Base-by-base conservation (phyloP, 495 filamentous ascomycete species). In the Penicillium manginii region DNA sequence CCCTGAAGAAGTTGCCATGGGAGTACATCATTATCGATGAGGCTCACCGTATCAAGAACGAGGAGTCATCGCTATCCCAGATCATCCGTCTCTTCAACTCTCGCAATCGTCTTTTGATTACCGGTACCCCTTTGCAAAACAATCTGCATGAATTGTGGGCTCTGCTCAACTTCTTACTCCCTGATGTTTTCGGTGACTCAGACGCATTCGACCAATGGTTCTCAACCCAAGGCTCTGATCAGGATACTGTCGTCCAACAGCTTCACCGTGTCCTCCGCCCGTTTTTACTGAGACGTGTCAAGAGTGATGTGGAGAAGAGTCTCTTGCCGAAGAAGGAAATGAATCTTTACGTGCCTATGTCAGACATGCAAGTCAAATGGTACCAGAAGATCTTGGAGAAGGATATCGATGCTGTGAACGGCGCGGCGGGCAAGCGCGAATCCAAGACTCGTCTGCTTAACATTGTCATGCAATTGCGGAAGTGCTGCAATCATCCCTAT, bases 21-120 rank as follows among this genome's bases (percentile, higher is more conserved):
- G 94, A 99, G 71, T 99, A 99, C 71, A 98, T 99, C 73, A 97
- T 99, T 71, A 96, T 99, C 54, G 96, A 99, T 67, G 96, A 99
- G 63, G 96, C 96, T 4, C 96, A 99, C 71, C 91, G 96, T 19
- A 98, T 99, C 79, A 99, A 99, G 77, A 99, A 99, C 73, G 96
- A 99, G 72, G 91, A 97, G 72, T 99, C 96, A 0, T 96, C 96
- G 2, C 81, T 99, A 4, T 92, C 96, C 2, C 94, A 99, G 64
- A 96, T 98, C 55, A 97, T 99, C 59, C 91, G 96, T 56, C 77
- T 98, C 29, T 98, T 99, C 81, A 92, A 93, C 75, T 99, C 96
- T 8, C 83, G 96, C 62, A 98, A 98, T 68, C 88, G 96, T 21
- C 82, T 99, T 31, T 78, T 99, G 54, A 99, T 99, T 57, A 99